A percentile compares a stretch with the other conserved stretches of the same genome.
phyloP scores from a whole-genome alignment of 768 basidiomycete genomes.

The Termitomyces sp. region DNA sequence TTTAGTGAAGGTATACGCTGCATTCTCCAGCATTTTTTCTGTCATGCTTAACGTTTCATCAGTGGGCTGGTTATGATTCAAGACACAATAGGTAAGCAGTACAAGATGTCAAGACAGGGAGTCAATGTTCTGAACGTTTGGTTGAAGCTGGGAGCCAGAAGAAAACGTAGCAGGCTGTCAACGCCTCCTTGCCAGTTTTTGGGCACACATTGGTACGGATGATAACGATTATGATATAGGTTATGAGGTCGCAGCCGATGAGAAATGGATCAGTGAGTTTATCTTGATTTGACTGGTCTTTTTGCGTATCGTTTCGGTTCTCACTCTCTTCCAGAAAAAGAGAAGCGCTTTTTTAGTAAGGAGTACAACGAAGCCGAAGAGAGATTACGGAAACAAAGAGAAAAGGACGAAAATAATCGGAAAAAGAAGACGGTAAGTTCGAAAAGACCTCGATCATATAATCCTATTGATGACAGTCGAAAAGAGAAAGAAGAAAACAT shows the following conservation, averaged over 20 bases:
- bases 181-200: conserved; percentile 58
- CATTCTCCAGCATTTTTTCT: not conserved
- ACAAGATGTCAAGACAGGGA: not conserved
- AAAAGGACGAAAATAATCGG: conserved; percentile 14
- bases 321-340: conserved; percentile 22
- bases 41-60: conserved; percentile 3
- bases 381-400: conserved; percentile 12
- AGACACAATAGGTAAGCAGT: conserved; percentile 46
- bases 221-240: conserved; percentile 48
- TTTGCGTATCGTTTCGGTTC: not conserved
- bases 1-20: conserved; percentile 49
- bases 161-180: conserved; percentile 52
- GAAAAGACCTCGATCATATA: not conserved
- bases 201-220: conserved; percentile 53
- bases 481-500: conserved; percentile 4
- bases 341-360: conserved; percentile 30
- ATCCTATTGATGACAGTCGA: not conserved
- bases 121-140: not conserved
- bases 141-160: conserved; percentile 62
- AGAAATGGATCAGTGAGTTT: conserved; percentile 54
- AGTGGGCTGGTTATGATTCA: conserved; percentile 66
- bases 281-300: not conserved
- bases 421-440: conserved; percentile 11
- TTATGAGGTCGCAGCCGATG: conserved; percentile 32
- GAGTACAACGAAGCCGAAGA: conserved; percentile 21